A percentile compares a stretch with the other conserved stretches of the same genome.
phyloP scores from a whole-genome alignment of 352 stramenopile species.

The Pythium rhizo-oryzae region DNA sequence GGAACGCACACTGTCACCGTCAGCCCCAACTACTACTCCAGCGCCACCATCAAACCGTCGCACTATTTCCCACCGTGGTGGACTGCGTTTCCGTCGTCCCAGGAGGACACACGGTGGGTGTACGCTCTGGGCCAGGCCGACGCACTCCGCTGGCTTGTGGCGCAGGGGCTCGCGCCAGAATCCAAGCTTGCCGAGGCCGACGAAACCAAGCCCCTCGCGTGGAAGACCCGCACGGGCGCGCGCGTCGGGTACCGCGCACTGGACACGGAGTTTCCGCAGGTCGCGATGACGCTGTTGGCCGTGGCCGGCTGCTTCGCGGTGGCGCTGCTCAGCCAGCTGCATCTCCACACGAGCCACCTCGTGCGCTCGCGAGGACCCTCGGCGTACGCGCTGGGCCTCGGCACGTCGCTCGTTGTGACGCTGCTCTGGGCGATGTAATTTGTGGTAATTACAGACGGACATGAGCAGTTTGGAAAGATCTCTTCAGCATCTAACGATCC shows the following conservation, averaged over 20 bases:
- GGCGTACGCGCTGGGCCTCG: background rate
- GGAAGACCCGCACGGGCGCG: background rate
- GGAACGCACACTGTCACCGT: background rate
- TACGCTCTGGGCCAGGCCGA: conserved; percentile 38
- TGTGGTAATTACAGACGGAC: too few species aligned
- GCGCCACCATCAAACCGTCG: conserved; percentile 49
- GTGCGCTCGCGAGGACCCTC: background rate
- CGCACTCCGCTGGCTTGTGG: conserved; percentile 1
- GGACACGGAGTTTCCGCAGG: background rate
- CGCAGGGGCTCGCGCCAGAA: background rate
- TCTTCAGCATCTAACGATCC: background rate
- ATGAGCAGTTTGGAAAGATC: too few species aligned
- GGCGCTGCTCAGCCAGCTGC: background rate
- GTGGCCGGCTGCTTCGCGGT: background rate
- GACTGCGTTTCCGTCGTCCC: conserved; percentile 40
- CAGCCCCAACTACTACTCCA: conserved; percentile 28
- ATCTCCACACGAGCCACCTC: background rate
- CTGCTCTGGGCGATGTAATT: background rate
- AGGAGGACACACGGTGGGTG: conserved; percentile 39
- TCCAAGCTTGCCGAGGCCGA: background rate
- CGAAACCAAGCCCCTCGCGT: background rate
- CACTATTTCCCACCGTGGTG: conserved; percentile 49
- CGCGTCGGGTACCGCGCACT: conserved; percentile 7
- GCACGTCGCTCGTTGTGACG: background rate
- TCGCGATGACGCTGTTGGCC: background rate